Conservation (phyloP, 2,329 filamentous ascomycete genomes). For the Zasmidium angulare region DNA sequence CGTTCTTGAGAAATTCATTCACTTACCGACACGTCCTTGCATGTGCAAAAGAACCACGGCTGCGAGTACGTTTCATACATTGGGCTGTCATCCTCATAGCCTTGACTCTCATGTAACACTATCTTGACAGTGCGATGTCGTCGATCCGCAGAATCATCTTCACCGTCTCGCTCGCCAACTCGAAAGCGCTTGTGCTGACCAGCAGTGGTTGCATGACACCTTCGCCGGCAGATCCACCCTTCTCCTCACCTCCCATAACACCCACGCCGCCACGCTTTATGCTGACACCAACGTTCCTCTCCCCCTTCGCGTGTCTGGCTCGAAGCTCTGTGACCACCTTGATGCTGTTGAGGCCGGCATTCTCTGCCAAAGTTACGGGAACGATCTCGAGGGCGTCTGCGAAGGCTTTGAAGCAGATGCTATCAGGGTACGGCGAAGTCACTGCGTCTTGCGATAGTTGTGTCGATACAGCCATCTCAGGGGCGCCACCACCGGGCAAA, state of each 20-base stretch:
- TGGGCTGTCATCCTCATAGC: background rate
- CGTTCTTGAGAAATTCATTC: background rate
- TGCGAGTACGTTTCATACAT: background rate
- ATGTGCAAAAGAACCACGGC: background rate
- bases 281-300: constrained; percentile 94
- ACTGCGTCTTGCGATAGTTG: constrained; percentile 79
- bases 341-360: constrained; percentile 96
- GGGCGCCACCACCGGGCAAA: constrained; percentile 92
- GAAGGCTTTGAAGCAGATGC: constrained; percentile 99
- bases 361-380: constrained; percentile 94
- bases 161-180: constrained; percentile 95
- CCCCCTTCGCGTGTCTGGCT: constrained; percentile 90
- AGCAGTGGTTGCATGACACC: constrained; percentile 90
- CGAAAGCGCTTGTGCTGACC: constrained; percentile 95
- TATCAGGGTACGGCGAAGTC: constrained; percentile 83
- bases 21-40: background rate
- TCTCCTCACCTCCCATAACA: constrained; percentile 68
- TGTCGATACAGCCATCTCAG: constrained; percentile 94
- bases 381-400: constrained; percentile 97
- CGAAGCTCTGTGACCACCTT: constrained; percentile 96
- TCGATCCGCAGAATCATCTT: constrained; percentile 84
- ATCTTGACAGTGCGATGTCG: constrained; percentile 58
- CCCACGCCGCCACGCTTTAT: constrained; percentile 98
- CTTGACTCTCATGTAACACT: constrained; percentile 1
- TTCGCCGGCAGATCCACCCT: constrained; percentile 33